Evolutionary conservation across 2,329 filamentous ascomycete species (phyloP).

Genomic region (Ophiostoma angusticollis): DNA sequence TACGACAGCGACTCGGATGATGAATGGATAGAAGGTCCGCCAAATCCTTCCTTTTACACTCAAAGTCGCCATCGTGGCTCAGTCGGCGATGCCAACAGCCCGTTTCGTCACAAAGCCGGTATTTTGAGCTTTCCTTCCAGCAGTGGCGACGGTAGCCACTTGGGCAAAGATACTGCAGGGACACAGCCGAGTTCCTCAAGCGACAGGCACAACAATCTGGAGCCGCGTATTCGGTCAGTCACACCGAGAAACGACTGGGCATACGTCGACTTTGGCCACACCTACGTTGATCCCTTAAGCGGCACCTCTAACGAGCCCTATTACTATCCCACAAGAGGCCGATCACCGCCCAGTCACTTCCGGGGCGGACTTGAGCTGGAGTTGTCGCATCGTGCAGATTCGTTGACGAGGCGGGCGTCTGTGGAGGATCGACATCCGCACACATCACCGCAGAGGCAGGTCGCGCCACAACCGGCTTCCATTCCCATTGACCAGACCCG

Average conservation of each 20-base stretch:
- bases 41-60: slow-evolving; percentile 12
- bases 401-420: background rate
- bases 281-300: slow-evolving; percentile 24
- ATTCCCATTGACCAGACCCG: no score
- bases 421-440: background rate
- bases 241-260: slow-evolving; percentile 33
- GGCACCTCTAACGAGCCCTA: slow-evolving; percentile 27
- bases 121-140: background rate
- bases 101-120: slow-evolving; percentile 8
- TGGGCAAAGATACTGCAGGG: slow-evolving; percentile 8
- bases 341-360: slow-evolving; percentile 40
- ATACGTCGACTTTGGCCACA: slow-evolving; percentile 24
- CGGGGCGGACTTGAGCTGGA: background rate
- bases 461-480: no score
- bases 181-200: slow-evolving; percentile 27
- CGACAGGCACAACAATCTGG: slow-evolving; percentile 21
- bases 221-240: slow-evolving; percentile 27
- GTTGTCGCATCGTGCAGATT: background rate
- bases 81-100: slow-evolving; percentile 26
- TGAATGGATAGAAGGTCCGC: slow-evolving; percentile 10
- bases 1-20: slow-evolving; percentile 19
- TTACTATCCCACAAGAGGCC: slow-evolving; percentile 35
- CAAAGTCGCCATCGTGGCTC: slow-evolving; percentile 23
- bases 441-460: no score
- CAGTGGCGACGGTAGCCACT: background rate